Percentiles rank a stretch among this genome's conserved stretches.
Conservation (phyloP, 1,284 basidiomycete species). For the Trichosporon faecale region DNA sequence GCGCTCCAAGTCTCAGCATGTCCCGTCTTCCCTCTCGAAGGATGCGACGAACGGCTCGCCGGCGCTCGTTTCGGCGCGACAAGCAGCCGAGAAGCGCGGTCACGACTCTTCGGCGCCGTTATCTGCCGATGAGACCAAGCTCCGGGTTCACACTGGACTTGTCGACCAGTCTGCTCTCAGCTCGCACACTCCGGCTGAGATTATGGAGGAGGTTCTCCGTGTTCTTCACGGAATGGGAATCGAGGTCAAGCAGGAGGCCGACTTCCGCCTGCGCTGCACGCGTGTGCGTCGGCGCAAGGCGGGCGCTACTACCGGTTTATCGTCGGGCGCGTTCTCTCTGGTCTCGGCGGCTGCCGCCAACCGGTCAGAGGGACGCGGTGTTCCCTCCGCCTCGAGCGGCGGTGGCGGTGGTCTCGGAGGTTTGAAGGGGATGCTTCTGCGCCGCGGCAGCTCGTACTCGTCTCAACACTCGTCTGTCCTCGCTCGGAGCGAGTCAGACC, state of each 20-base stretch:
- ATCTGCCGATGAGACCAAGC: constrained; percentile 57
- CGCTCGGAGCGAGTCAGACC: constrained; percentile 39
- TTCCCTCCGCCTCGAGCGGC: neutral
- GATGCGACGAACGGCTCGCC: neutral
- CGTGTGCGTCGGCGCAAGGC: constrained; percentile 68
- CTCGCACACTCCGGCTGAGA: constrained; percentile 74
- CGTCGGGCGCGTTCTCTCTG: constrained; percentile 30
- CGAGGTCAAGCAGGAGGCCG: constrained; percentile 78
- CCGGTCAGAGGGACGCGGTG: constrained; percentile 54
- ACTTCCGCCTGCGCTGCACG: constrained; percentile 81
- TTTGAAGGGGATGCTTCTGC: constrained; percentile 78
- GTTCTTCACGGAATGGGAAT: constrained; percentile 87
- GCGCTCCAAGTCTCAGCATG: constrained; percentile 20
- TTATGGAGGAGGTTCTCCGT: constrained; percentile 76
- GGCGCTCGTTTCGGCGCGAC: constrained; percentile 10
- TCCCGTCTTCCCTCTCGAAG: neutral
- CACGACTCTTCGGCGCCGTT: constrained; percentile 4
- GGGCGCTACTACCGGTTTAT: constrained; percentile 46
- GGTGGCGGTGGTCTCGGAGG: constrained; percentile 59
- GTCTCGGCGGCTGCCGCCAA: constrained; percentile 72
- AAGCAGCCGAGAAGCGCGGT: neutral
- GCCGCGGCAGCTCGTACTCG: constrained; percentile 78
- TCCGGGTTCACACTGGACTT: constrained; percentile 85
- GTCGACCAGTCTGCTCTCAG: constrained; percentile 91
- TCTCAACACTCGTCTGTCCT: constrained; percentile 51